Evolutionary conservation across 2,329 filamentous ascomycete species (phyloP), one percentile per base, ranked within the genome.

Genomic region (Penicillium sp.): DNA sequence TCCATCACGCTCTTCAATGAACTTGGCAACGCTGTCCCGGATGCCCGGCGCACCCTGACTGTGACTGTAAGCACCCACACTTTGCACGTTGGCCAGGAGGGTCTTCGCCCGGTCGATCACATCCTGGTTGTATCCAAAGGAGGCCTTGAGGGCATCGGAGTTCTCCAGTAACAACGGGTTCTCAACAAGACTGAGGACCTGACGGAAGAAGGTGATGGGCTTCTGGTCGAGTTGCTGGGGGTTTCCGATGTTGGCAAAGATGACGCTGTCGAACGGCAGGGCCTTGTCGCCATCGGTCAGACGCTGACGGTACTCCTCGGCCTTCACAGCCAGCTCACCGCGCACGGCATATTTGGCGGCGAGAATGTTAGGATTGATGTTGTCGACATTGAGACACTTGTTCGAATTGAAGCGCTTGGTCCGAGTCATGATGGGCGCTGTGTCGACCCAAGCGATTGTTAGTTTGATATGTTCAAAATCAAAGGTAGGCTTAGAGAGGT

Each of bases 211-310:
- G 63, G 94, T 99, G 67, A 99, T 93, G 67, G 94, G 94, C 81
- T 97, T 95, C 82, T 99, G 94, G 77, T 96, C 94, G 58, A 99
- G 85, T 77, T 99, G 94, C 76, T 99, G 94, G 4, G 94, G 94
- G 79, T 99, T 99, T 70, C 94, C 94, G 69, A 99, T 99, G 78
- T 99, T 99, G 76, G 94, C 94, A 58, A 89, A 92, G 77, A 99
- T 93, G 74, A 99, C 87, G 54, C 90, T 83, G 65, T 89, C 81
- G 74, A 99, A 99, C 45, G 94, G 93, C 46, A 97, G 81, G n/a
- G 65, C 64, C 61, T 73, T 70, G 56, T 73, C 69, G 49, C 73
- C 75, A 46, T 81, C 78, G 53, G 73, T 73, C 56, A 96, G 79
- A 66, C 83, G 81, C 49, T 87, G 86, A 55, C 93, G 87, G 78